Evolutionary conservation across 2,329 filamentous ascomycete genomes (phyloP).

Genomic region (Xylaria sp.): DNA sequence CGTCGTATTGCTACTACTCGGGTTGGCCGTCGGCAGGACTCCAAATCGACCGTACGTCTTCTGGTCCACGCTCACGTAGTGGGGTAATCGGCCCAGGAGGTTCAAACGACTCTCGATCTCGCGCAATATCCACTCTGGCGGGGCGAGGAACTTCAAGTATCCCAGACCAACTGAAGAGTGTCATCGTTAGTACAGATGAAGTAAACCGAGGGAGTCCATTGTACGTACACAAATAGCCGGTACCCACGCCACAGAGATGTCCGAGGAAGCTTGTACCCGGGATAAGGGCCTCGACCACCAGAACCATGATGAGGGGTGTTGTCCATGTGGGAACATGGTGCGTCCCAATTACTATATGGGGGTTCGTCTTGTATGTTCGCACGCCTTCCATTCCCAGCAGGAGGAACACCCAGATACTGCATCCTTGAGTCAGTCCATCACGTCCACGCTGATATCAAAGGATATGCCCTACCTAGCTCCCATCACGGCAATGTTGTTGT

Average conservation of each 20-base stretch:
- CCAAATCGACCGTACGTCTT: slow-evolving; percentile 94
- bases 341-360: slow-evolving; percentile 60
- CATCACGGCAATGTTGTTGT: slow-evolving; percentile 66
- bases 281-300: slow-evolving; percentile 70
- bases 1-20: slow-evolving; percentile 38
- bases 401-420: slow-evolving; percentile 86
- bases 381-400: slow-evolving; percentile 80
- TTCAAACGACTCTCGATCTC: slow-evolving; percentile 89
- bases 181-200: slow-evolving; percentile 2
- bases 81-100: slow-evolving; percentile 73
- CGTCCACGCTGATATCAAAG: not conserved
- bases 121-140: slow-evolving; percentile 79
- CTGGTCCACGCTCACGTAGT: slow-evolving; percentile 92
- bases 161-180: slow-evolving; percentile 64
- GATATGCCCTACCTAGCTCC: slow-evolving; percentile 65
- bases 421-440: slow-evolving; percentile 19
- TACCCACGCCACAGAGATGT: slow-evolving; percentile 73
- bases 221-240: slow-evolving; percentile 78
- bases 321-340: slow-evolving; percentile 85
- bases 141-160: slow-evolving; percentile 82
- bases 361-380: slow-evolving; percentile 76
- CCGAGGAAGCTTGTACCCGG: slow-evolving; percentile 80
- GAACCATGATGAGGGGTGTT: slow-evolving; percentile 70
- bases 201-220: not conserved
- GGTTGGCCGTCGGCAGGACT: slow-evolving; percentile 61